phyloP scores from a whole-genome alignment of 1,284 basidiomycete species.

The Cronartium ribicola region DNA sequence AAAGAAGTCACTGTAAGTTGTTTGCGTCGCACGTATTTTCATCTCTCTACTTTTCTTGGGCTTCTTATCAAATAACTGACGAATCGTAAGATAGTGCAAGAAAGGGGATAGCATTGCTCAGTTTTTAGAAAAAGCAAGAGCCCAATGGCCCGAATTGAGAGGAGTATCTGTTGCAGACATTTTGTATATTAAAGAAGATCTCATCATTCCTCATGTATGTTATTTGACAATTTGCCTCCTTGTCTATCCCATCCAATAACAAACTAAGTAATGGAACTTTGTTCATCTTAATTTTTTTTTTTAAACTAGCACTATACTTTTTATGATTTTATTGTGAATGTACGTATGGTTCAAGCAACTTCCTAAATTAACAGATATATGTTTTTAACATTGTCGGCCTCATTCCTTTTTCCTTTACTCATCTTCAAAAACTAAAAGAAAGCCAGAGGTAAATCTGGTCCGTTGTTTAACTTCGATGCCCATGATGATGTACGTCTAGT shows the following conservation, averaged over 20 bases:
- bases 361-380: too few relatives aligned
- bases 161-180: conserved; percentile 87
- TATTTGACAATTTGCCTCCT: not conserved
- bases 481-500: conserved; percentile 94
- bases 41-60: conserved; percentile 16
- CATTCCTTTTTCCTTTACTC: not conserved
- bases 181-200: conserved; percentile 97
- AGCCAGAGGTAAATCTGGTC: conserved; percentile 94
- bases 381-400: too few relatives aligned
- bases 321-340: conserved; percentile 44
- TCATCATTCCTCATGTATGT: conserved; percentile 85
- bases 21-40: conserved; percentile 36
- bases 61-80: not conserved
- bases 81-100: conserved; percentile 65
- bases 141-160: conserved; percentile 85
- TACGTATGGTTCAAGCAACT: not conserved
- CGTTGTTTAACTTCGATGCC: conserved; percentile 97
- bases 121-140: conserved; percentile 87
- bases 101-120: conserved; percentile 89
- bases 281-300: not conserved
- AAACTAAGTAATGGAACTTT: not conserved
- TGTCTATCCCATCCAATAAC: conserved; percentile 6
- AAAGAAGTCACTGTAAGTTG: conserved; percentile 75
- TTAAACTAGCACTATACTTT: conserved; percentile 36
- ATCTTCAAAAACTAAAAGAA: conserved; percentile 61